phyloP scores from a whole-genome alignment of 2,329 filamentous ascomycete genomes.

The Gliomastix tumulicola region DNA sequence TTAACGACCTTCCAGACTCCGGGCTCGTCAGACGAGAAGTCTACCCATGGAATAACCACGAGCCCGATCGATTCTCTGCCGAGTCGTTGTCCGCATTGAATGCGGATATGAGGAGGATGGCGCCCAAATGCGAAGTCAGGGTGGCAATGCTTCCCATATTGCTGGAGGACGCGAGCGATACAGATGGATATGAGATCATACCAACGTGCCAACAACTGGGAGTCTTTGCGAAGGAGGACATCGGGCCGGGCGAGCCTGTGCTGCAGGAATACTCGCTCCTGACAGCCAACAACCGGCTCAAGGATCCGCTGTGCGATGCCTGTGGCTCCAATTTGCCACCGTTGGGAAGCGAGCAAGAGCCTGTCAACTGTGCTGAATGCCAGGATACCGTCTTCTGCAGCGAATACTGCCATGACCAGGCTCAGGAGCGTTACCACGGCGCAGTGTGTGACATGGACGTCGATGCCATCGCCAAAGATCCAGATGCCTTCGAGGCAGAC shows the following conservation, averaged over 20 bases:
- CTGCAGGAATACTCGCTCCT: slow-evolving; percentile 79
- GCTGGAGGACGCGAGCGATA: slow-evolving; percentile 44
- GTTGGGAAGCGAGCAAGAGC: slow-evolving; percentile 35
- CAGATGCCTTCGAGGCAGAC: slow-evolving; percentile 50
- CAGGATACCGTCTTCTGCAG: slow-evolving; percentile 62
- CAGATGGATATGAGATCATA: slow-evolving; percentile 39
- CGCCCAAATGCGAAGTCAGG: slow-evolving; percentile 75
- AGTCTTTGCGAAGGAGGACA: slow-evolving; percentile 79
- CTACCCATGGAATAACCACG: slow-evolving; percentile 63
- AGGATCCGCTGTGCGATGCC: slow-evolving; percentile 83
- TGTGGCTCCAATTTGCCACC: slow-evolving; percentile 70
- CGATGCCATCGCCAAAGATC: slow-evolving; percentile 58
- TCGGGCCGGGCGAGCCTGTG: slow-evolving; percentile 68
- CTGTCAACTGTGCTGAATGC: slow-evolving; percentile 53
- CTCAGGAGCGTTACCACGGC: slow-evolving; percentile 55
- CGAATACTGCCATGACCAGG: slow-evolving; percentile 49
- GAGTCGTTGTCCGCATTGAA: slow-evolving; percentile 70
- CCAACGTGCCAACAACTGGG: slow-evolving; percentile 72
- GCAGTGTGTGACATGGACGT: slow-evolving; percentile 60
- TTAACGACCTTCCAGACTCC: slow-evolving; percentile 57
- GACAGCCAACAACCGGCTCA: slow-evolving; percentile 81
- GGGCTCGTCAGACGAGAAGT: slow-evolving; percentile 63
- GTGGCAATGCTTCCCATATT: slow-evolving; percentile 71
- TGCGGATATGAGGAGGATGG: slow-evolving; percentile 56
- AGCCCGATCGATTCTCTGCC: slow-evolving; percentile 63